Base-by-base conservation (phyloP, 495 filamentous ascomycete species). In the Hypoxylon subgilvum region DNA sequence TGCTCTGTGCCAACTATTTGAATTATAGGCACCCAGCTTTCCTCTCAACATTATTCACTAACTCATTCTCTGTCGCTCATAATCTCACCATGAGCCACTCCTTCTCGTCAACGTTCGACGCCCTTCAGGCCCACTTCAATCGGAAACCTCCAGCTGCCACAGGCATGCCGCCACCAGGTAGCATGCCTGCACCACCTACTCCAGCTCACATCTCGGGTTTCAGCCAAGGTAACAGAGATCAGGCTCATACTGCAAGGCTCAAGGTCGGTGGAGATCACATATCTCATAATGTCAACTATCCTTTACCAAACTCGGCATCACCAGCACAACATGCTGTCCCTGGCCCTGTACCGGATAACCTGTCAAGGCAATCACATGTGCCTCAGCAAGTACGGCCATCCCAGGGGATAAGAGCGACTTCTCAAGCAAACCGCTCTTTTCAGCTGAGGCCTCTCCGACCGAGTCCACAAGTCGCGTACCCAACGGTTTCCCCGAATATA, bases 41-140 rank as follows among this genome's bases (percentile, higher is more conserved):
- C n/a, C n/a, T n/a, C n/a, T n/a, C n/a, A n/a, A n/a, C n/a, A n/a
- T n/a, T n/a, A n/a, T n/a, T n/a, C n/a, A n/a, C n/a, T n/a, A n/a
- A n/a, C n/a, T n/a, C n/a, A n/a, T n/a, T n/a, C n/a, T n/a, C n/a
- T n/a, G n/a, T n/a, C n/a, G n/a, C n/a, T n/a, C n/a, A n/a, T n/a
- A n/a, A 27, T 8, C 40, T 52, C 43, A 62, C 32, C 14, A 69
- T 69, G 67, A 65, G 45, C n/a, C 52, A 49, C 28, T 56, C 46
- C 9, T 65, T 54, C 34, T 64, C 64, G 10, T 67, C 64, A 7
- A 43, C 63, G 14, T 59, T 60, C 22, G 56, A 60, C 34, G 67
- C 57, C 43, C 47, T 67, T 22, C 67, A 69, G 63, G 67, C 64
- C 13, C 67, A 65, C 22, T 65, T 62, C 27, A 52, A 42, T 30